These are phyloP conservation scores for Alternaria sp. DNA, from an alignment of 2,329 filamentous ascomycete species.

Conservation along the genomic window DNA sequence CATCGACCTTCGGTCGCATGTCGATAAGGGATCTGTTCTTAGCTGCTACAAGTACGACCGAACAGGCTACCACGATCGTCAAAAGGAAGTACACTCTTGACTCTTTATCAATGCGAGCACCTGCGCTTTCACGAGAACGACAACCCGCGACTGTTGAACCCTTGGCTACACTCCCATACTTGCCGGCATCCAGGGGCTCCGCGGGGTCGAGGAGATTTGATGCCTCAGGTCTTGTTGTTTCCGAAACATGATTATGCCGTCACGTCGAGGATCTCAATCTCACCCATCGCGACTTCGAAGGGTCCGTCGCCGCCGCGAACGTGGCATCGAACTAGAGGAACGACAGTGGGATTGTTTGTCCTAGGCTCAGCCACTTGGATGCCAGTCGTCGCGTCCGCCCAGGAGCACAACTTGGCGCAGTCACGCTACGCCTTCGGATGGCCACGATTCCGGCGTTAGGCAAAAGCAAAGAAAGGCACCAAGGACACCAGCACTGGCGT, in stretches of 20 bases:
- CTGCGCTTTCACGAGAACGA: neutral
- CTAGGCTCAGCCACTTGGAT: slow-evolving; percentile 2
- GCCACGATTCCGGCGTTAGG: neutral
- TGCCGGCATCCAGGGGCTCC: neutral
- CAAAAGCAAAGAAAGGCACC: neutral
- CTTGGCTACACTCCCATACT: neutral
- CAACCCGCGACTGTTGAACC: neutral
- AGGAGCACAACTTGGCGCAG: slow-evolving; percentile 5
- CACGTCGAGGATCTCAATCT: neutral
- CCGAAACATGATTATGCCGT: slow-evolving; percentile 5
- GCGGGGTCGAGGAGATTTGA: neutral
- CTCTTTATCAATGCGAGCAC: slow-evolving; percentile 1
- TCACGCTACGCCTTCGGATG: slow-evolving; percentile 2
- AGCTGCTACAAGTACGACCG: neutral
- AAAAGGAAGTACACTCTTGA: neutral
- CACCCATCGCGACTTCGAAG: neutral
- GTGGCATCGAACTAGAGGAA: neutral
- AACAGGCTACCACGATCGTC: neutral
- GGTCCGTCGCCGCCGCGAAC: neutral
- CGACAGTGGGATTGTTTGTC: neutral
- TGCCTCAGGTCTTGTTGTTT: slow-evolving; percentile 3
- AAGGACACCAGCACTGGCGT: neutral
- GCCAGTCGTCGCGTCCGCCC: slow-evolving; percentile 1
- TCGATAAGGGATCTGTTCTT: neutral
- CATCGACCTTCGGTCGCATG: neutral